Base-by-base conservation (phyloP, 208 protist genomes). In the Leishmania aethiopica region DNA sequence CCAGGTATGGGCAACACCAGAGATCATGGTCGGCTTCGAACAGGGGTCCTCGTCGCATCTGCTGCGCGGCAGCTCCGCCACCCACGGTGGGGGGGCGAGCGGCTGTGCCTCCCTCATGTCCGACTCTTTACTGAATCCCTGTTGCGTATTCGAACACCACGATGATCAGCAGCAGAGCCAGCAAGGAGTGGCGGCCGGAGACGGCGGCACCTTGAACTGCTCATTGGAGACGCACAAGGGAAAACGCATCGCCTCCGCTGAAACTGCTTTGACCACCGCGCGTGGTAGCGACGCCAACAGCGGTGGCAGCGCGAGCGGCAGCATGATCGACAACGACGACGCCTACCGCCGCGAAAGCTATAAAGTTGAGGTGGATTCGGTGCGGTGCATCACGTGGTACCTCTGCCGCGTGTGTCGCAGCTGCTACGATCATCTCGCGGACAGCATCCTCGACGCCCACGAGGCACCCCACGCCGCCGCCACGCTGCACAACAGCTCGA, bases 371-470 rank as follows among this genome's bases (percentile, higher is more conserved):
- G 62, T 86, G 35, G 82, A 86, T 67, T 25, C 25, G 32, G 62
- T 19, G n/a, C 78, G n/a, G 47, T 0, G 53, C 42, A 42, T 81
- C 28, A 79, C 72, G 59, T 86, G 82, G 82, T 86, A 86, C 37
- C 78, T 86, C 15, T 86, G 82, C 74, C 82, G 82, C 13, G 78
- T 86, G 32, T 86, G 82, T 75, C 25, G 59, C 25, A 49, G 17
- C 53, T 86, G 82, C 82, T 77, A 86, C 66, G 78, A 82, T 49
- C 37, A 22, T 25, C 49, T 86, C 40, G 10, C 74, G 40, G 62
- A 78, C 49, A 49, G 69, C 53, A 78, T 85, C 69, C 60, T 80
- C n/a, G 81, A 77, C 53, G 77, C 81, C 22, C n/a, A 85, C 77
- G 77, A 85, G 51, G 28, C 77, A 77, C 59, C 62, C n/a, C 7